These are phyloP conservation scores for Amylocystis lapponica DNA, from an alignment of 768 basidiomycete genomes.

Conservation along the genomic window DNA sequence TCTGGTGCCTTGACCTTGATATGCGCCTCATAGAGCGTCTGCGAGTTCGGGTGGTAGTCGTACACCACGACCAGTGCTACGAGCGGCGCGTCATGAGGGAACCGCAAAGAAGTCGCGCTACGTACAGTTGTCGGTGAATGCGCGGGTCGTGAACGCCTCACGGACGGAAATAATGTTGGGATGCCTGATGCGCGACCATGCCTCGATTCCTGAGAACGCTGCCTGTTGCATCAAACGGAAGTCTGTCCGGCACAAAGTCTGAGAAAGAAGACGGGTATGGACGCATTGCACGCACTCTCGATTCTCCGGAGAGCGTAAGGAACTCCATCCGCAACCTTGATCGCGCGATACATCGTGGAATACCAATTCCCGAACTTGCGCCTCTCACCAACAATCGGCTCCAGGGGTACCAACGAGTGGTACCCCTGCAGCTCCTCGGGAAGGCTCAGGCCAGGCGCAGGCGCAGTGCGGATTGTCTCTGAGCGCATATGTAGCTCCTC, in stretches of 20 bases:
- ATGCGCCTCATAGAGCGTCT: conserved; percentile 77
- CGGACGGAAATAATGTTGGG: conserved; percentile 77
- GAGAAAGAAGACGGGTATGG: background rate
- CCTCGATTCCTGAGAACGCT: conserved; percentile 78
- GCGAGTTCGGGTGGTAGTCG: conserved; percentile 79
- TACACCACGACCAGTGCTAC: conserved; percentile 84
- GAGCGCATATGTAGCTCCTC: conserved; percentile 50
- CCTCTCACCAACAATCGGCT: conserved; percentile 50
- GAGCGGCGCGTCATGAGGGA: background rate
- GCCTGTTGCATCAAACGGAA: conserved; percentile 77
- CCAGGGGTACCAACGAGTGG: conserved; percentile 79
- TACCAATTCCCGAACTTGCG: conserved; percentile 81
- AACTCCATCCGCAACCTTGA: conserved; percentile 67
- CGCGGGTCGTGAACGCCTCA: conserved; percentile 93
- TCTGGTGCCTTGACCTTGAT: conserved; percentile 49
- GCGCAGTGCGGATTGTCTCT: conserved; percentile 34
- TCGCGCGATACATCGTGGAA: conserved; percentile 80
- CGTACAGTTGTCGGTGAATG: conserved; percentile 90
- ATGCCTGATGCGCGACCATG: conserved; percentile 81
- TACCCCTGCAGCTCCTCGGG: conserved; percentile 91
- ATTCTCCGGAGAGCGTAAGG: conserved; percentile 77
- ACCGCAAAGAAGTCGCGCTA: background rate
- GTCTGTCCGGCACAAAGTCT: conserved; percentile 38
- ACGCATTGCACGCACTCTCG: conserved; percentile 57
- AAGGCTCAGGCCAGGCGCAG: conserved; percentile 45